A percentile compares a stretch with the other conserved stretches of the same genome.
Conservation (phyloP, 306 rosid species). For the Vigna hirtella region DNA sequence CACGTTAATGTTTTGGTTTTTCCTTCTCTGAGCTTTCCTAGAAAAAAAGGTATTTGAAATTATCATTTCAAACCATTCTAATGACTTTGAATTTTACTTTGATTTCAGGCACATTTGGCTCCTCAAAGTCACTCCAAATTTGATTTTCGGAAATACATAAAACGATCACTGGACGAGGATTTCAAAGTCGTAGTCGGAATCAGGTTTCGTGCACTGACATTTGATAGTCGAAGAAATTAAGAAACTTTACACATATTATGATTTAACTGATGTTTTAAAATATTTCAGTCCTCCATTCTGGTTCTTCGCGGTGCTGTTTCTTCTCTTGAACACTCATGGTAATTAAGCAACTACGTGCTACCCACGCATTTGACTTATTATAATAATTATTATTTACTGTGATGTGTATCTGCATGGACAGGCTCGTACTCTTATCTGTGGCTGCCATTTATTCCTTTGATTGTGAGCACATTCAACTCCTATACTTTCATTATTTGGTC, state of each 20-base stretch:
- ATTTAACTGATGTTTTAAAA: background rate
- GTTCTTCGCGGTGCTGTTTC: slow-evolving; percentile 79
- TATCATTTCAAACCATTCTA: too few species aligned
- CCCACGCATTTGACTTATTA: slow-evolving; percentile 4
- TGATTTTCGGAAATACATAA: slow-evolving; percentile 80
- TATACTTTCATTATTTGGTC: background rate
- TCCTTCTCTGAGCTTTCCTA: too few species aligned
- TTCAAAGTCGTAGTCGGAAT: slow-evolving; percentile 91
- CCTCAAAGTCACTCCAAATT: slow-evolving; percentile 79
- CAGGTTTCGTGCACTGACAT: slow-evolving; percentile 53
- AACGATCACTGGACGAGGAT: slow-evolving; percentile 86
- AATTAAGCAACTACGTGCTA: slow-evolving; percentile 8
- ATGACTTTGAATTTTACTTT: background rate
- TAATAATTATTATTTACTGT: background rate
- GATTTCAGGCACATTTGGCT: slow-evolving; percentile 84
- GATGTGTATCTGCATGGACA: slow-evolving; percentile 37
- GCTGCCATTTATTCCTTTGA: slow-evolving; percentile 85
- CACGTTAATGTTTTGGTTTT: too few species aligned
- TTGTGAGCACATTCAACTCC: slow-evolving; percentile 62
- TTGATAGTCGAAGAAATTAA: too few species aligned
- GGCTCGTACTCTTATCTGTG: slow-evolving; percentile 82
- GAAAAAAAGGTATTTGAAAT: too few species aligned
- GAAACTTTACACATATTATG: background rate
- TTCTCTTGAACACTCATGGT: slow-evolving; percentile 85
- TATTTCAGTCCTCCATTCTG: slow-evolving; percentile 76